Evolutionary conservation across 2,329 filamentous ascomycete genomes (phyloP).

Genomic region (Colletotrichum falcatum): DNA sequence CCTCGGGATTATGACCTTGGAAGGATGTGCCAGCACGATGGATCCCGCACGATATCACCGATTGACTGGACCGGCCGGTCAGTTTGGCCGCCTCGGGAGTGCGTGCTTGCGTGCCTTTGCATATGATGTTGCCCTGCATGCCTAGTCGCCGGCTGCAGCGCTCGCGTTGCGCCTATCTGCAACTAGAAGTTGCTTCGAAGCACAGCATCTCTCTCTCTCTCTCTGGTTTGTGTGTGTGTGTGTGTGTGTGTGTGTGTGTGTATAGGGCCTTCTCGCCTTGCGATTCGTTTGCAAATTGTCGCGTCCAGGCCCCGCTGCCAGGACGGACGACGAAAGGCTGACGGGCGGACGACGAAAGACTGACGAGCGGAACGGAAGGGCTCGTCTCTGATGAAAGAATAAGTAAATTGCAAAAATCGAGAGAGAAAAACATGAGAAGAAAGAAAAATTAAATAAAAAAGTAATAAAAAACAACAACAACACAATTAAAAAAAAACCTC

Average conservation of each 20-base stretch:
- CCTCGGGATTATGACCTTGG: conserved; percentile 23
- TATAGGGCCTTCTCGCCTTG: background rate
- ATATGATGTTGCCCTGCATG: conserved; percentile 20
- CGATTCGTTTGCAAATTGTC: conserved; percentile 18
- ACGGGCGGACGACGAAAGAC: no score
- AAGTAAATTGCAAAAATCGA: no score
- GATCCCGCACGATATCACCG: conserved; percentile 31
- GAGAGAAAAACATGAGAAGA: no score
- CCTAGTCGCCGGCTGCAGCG: conserved; percentile 25
- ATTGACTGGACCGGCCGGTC: conserved; percentile 19
- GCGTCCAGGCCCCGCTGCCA: conserved; percentile 14
- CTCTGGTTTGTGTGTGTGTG: background rate
- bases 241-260: background rate
- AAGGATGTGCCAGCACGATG: conserved; percentile 22
- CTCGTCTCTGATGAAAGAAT: conserved; percentile 20
- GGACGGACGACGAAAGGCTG: conserved; percentile 17
- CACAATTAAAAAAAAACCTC: background rate
- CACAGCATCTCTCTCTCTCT: conserved; percentile 1
- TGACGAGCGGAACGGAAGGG: conserved; percentile 6
- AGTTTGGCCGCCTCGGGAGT: conserved; percentile 27
- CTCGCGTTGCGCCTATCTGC: conserved; percentile 18
- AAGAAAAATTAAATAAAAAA: no score
- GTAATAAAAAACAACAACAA: no score
- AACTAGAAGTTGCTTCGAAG: conserved; percentile 32
- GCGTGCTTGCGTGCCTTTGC: conserved; percentile 19